Evolutionary conservation across 441 rosid species (phyloP), one percentile per base, ranked within the genome.

Genomic region (Brassica balearica): DNA sequence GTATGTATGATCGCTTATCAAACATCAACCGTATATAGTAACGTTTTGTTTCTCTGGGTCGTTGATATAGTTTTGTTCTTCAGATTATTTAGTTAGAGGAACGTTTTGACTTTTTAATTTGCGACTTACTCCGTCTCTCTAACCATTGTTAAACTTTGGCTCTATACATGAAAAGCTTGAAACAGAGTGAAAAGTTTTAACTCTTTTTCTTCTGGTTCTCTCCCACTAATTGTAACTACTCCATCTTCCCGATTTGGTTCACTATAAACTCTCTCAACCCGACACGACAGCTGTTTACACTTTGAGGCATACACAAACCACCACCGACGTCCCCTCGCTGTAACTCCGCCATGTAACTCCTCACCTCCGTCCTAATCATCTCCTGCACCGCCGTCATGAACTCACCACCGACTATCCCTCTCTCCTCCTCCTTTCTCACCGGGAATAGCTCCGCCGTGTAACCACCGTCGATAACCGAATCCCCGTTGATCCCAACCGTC

Each of bases 371-470:
- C 70, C 75, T 87, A 67, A 89, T 82, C 91, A 89, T 89, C 48
- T 87, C 93, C 34, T 89, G 93, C 82, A 89, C 82, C 81, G 84
- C 87, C 65, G 76, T 84, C 87, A 86, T 84, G 23, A 89, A 89
- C 65, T 89, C 91, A 17, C 80, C 75, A 48, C 79, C 85, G 77
- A 62, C 7, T 17, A 82, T 68, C 53, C 84, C 91, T 68, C 27
- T 68, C 27, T 27, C 71, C 27, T 71, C 75, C 15, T 78, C 68
- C 5, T 71, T 72, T 9, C 69, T 61, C 43, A 56, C 73, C 29
- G 77, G 74, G 1, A 72, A 68, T 11, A 79, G 56, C 22, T 64
- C 23, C 43, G 65, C 59, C 48, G 34, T 38, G 20, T 76, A 23
- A 53, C 34, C 64, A 8, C 58, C 61, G 3, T 74, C 60, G 0